A percentile compares a stretch with the other conserved stretches of the same genome.
Conservation (phyloP, 108 stramenopile genomes). For the Conticribra weissflogii region DNA sequence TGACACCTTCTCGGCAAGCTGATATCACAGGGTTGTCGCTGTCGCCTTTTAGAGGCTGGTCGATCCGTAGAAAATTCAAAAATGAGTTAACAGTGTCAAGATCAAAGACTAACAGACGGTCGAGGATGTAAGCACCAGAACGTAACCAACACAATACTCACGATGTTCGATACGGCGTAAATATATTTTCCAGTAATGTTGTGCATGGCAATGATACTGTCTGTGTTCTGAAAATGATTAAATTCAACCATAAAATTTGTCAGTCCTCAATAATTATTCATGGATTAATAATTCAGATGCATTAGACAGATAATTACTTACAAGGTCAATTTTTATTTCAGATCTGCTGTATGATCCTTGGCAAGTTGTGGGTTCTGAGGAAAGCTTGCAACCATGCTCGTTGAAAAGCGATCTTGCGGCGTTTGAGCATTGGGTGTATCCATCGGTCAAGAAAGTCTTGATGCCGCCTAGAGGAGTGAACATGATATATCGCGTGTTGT, state of each 20-base stretch:
- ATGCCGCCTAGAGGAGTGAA: no score
- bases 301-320: no score
- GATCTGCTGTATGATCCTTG: neutral
- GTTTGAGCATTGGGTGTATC: neutral
- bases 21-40: conserved; percentile 20
- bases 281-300: conserved; percentile 18
- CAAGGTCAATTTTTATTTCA: neutral
- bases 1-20: conserved; percentile 35
- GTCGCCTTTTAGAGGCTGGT: conserved; percentile 7
- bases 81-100: no score
- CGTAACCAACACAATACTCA: no score
- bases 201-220: conserved; percentile 8
- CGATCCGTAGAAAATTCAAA: no score
- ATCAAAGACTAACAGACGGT: no score
- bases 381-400: neutral
- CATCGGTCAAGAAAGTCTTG: neutral
- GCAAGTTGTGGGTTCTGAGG: neutral
- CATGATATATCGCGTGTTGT: conserved; percentile 44
- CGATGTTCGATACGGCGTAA: conserved; percentile 3
- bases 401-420: neutral
- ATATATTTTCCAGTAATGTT: conserved; percentile 13
- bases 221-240: no score
- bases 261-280: conserved; percentile 17
- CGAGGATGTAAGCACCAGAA: no score
- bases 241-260: conserved; percentile 26